phyloP scores from a whole-genome alignment of 257 asterid genomes.

The Solanum bukasovii region DNA sequence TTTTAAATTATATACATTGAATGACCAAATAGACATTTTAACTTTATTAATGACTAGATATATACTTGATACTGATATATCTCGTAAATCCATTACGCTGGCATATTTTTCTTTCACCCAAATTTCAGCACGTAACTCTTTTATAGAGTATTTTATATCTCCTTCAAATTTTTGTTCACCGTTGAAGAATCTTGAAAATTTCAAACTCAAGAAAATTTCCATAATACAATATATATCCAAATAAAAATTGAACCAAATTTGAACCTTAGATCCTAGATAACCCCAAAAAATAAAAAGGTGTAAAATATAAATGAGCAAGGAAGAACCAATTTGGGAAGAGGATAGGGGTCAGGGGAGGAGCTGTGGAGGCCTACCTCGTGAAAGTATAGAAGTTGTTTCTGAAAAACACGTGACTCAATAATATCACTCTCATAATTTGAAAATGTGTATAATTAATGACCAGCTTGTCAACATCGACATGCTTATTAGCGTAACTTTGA shows the following conservation, averaged over 20 bases:
- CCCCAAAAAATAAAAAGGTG: background rate
- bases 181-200: background rate
- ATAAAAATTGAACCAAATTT: background rate
- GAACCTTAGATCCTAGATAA: background rate
- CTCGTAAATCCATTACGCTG: background rate
- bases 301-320: background rate
- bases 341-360: background rate
- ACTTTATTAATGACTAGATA: background rate
- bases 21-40: background rate
- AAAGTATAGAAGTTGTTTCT: background rate
- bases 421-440: background rate
- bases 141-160: background rate
- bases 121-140: background rate
- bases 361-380: too few species aligned
- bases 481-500: background rate
- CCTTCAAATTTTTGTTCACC: background rate
- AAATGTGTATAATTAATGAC: background rate
- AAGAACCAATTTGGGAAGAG: background rate
- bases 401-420: fast-evolving
- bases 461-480: background rate
- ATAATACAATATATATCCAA: background rate
- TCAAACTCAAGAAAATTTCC: background rate
- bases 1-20: background rate
- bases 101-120: background rate
- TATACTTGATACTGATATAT: background rate